Conservation (phyloP, 2,329 filamentous ascomycete species). For the Pseudogymnoascus sp. region DNA sequence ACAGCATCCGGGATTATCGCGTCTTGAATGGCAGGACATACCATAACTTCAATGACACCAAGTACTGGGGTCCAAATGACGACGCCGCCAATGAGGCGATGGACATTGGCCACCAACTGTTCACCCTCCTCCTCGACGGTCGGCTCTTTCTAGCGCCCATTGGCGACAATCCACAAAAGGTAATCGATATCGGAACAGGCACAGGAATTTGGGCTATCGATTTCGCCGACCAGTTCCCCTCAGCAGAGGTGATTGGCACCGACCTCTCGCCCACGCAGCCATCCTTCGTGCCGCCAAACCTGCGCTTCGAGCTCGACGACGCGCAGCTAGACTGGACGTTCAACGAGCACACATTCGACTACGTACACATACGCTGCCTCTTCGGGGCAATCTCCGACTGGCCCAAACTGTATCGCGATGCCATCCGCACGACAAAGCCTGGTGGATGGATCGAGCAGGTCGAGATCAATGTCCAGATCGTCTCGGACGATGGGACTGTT, state of each 20-base stretch:
- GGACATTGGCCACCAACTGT: slow-evolving; percentile 11
- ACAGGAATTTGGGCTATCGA: slow-evolving; percentile 1
- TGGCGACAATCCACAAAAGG: slow-evolving; percentile 1
- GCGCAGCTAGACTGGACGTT: slow-evolving; percentile 27
- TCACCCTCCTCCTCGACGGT: slow-evolving; percentile 7
- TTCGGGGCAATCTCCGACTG: slow-evolving; percentile 31
- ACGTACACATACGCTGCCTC: slow-evolving; percentile 34
- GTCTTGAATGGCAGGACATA: slow-evolving; percentile 11
- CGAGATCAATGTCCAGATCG: slow-evolving; percentile 9
- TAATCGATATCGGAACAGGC: slow-evolving; percentile 10
- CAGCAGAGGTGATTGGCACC: slow-evolving; percentile 19
- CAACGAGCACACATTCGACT: slow-evolving; percentile 23
- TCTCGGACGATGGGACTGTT: slow-evolving; percentile 11
- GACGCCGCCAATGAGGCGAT: slow-evolving; percentile 11
- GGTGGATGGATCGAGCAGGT: slow-evolving; percentile 17
- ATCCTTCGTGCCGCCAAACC: slow-evolving; percentile 23
- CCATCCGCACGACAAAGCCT: slow-evolving; percentile 11
- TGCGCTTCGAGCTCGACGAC: slow-evolving; percentile 29
- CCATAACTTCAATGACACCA: slow-evolving; percentile 10
- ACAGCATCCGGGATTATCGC: slow-evolving; percentile 12
- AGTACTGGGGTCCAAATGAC: slow-evolving; percentile 11
- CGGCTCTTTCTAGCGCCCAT: slow-evolving; percentile 10
- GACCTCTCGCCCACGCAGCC: slow-evolving; percentile 25
- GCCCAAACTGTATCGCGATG: slow-evolving; percentile 10
- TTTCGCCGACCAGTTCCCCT: slow-evolving; percentile 16